phyloP scores from a whole-genome alignment of 495 filamentous ascomycete species.

The Achaetomiella virescens region DNA sequence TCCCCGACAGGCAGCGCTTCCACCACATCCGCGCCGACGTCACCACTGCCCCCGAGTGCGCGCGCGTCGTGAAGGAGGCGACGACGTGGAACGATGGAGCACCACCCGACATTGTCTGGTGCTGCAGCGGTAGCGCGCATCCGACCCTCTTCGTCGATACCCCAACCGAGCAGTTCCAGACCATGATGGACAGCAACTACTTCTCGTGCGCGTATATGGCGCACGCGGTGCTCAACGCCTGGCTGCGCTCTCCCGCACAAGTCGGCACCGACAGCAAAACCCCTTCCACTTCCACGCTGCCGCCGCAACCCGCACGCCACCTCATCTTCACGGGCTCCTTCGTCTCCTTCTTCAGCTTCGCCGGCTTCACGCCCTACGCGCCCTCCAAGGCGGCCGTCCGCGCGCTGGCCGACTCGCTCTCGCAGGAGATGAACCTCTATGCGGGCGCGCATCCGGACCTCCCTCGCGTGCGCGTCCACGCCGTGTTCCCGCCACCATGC shows the following conservation, averaged over 20 bases:
- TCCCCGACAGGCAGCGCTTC: constrained; percentile 59
- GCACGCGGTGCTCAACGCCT: constrained; percentile 50
- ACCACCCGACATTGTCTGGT: constrained; percentile 78
- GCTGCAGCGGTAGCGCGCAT: constrained; percentile 62
- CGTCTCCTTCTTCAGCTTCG: constrained; percentile 61
- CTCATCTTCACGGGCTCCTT: constrained; percentile 74
- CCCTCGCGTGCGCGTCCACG: constrained; percentile 60
- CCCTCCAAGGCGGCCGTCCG: constrained; percentile 77
- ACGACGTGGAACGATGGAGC: constrained; percentile 63
- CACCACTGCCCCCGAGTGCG: constrained; percentile 52
- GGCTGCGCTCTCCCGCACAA: constrained; percentile 36
- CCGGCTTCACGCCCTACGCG: constrained; percentile 70
- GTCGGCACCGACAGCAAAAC: constrained; percentile 8
- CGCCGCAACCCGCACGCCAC: constrained; percentile 56
- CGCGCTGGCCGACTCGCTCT: constrained; percentile 64
- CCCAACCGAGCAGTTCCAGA: constrained; percentile 49
- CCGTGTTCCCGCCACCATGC: constrained; percentile 75
- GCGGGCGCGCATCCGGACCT: constrained; percentile 34
- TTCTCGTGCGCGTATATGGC: constrained; percentile 74
- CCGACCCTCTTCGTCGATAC: constrained; percentile 71
- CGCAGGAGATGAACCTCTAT: constrained; percentile 76
- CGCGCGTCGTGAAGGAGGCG: constrained; percentile 58
- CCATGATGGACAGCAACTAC: constrained; percentile 80
- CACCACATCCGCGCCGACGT: constrained; percentile 71
- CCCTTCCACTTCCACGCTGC: constrained; percentile 23